Conservation (phyloP, 2,329 filamentous ascomycete species). For the Venturia asperata region DNA sequence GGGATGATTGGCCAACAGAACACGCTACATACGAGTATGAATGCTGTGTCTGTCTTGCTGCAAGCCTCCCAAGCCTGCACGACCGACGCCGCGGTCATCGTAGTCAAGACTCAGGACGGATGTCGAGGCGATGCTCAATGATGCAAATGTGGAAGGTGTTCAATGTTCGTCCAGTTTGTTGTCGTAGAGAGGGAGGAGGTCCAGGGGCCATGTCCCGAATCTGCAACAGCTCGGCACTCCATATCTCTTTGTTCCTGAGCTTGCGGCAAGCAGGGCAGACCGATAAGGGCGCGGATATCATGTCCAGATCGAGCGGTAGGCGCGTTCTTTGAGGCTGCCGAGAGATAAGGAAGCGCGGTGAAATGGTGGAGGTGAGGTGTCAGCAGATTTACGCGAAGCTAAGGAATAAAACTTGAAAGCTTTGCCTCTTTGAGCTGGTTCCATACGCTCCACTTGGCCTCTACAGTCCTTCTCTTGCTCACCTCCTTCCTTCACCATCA, state of each 20-base stretch:
- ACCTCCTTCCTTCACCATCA: not conserved
- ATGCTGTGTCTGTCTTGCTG: slow-evolving; percentile 46
- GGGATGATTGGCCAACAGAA: slow-evolving; percentile 49
- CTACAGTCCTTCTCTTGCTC: not conserved
- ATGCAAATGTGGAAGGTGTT: not conserved
- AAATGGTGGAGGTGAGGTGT: not conserved
- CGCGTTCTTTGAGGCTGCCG: not conserved
- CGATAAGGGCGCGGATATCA: not conserved
- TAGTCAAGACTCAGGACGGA: not conserved
- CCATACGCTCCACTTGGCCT: not conserved
- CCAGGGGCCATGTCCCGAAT: not conserved
- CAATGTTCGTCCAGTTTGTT: not conserved
- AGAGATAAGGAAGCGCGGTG: not conserved
- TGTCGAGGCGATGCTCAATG: not conserved
- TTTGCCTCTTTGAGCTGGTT: not conserved
- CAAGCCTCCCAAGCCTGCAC: slow-evolving; percentile 45
- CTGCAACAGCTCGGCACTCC: not conserved
- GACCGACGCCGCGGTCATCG: slow-evolving; percentile 29
- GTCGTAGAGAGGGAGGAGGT: not conserved
- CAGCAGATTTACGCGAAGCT: slow-evolving; percentile 5
- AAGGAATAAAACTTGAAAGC: not conserved
- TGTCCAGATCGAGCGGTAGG: not conserved
- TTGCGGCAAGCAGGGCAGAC: not conserved
- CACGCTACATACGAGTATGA: slow-evolving; percentile 45
- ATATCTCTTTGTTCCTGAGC: not conserved